Evolutionary conservation across 345 rosid genomes (phyloP).

Genomic region (Dipteronia dyeriana): DNA sequence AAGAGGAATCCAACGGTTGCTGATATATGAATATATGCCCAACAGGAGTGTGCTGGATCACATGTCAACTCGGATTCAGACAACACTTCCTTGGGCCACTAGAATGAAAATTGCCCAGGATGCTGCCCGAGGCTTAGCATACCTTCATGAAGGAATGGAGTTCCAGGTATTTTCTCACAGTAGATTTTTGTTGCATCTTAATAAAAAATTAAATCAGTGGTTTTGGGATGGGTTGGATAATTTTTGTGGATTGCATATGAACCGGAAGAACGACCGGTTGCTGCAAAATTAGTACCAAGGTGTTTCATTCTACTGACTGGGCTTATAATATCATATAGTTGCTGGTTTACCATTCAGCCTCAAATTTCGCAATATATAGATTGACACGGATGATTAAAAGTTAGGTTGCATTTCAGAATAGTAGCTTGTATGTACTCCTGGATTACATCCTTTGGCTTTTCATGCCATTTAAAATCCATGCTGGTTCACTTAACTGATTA

Average conservation of each 20-base stretch:
- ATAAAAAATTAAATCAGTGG: not conserved
- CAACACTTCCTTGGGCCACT: slow-evolving; percentile 72
- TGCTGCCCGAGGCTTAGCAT: slow-evolving; percentile 84
- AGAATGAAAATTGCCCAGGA: slow-evolving; percentile 85
- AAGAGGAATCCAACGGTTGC: slow-evolving; percentile 88
- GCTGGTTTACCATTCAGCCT: no score
- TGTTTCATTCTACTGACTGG: not conserved
- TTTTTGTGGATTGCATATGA: not conserved
- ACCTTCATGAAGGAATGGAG: slow-evolving; percentile 93
- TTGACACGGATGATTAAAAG: not conserved
- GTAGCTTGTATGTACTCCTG: no score
- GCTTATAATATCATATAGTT: not conserved
- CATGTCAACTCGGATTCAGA: slow-evolving; percentile 57
- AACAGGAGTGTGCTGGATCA: slow-evolving; percentile 94
- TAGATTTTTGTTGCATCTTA: not conserved
- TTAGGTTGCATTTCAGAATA: slow-evolving; percentile 3
- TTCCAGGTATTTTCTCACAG: slow-evolving; percentile 62
- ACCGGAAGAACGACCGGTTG: not conserved
- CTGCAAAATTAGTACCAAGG: not conserved
- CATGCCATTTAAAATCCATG: no score
- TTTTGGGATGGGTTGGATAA: not conserved
- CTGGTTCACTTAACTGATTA: no score
- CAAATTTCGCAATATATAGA: not conserved
- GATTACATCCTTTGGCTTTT: no score
- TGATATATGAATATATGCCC: slow-evolving; percentile 88